phyloP scores from a whole-genome alignment of 2,329 filamentous ascomycete genomes.

The Fusarium drepaniforme region DNA sequence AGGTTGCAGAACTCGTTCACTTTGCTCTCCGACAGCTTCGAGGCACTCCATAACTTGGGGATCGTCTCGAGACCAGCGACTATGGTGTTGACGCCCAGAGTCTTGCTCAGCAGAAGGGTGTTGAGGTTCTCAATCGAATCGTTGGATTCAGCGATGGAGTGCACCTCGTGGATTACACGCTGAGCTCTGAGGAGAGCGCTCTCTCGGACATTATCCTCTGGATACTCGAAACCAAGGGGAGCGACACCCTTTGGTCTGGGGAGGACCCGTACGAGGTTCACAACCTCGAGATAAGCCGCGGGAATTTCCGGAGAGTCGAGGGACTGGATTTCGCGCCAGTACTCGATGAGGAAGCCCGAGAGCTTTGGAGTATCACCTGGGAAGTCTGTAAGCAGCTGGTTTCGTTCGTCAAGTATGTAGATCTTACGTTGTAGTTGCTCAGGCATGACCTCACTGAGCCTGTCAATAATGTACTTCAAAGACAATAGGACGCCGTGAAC shows the following conservation, averaged over 20 bases:
- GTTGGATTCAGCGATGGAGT: constrained; percentile 45
- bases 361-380: constrained; percentile 49
- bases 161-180: constrained; percentile 51
- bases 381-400: constrained; percentile 24
- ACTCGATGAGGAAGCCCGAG: constrained; percentile 44
- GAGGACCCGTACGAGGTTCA: constrained; percentile 56
- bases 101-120: constrained; percentile 44
- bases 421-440: constrained; percentile 58
- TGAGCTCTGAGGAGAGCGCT: constrained; percentile 57
- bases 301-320: constrained; percentile 55
- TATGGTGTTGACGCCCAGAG: constrained; percentile 51
- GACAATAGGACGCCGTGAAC: constrained; percentile 71
- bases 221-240: constrained; percentile 36
- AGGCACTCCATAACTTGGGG: constrained; percentile 47
- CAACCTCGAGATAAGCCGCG: constrained; percentile 60
- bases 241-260: constrained; percentile 36
- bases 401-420: not conserved
- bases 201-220: constrained; percentile 28
- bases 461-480: constrained; percentile 67
- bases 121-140: constrained; percentile 41
- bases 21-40: constrained; percentile 39
- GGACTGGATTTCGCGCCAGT: constrained; percentile 39
- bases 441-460: constrained; percentile 60
- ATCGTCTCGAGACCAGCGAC: constrained; percentile 51
- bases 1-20: constrained; percentile 53